Base-by-base conservation (phyloP, 75 land plant genomes). In the Ceratopteris richardii region DNA sequence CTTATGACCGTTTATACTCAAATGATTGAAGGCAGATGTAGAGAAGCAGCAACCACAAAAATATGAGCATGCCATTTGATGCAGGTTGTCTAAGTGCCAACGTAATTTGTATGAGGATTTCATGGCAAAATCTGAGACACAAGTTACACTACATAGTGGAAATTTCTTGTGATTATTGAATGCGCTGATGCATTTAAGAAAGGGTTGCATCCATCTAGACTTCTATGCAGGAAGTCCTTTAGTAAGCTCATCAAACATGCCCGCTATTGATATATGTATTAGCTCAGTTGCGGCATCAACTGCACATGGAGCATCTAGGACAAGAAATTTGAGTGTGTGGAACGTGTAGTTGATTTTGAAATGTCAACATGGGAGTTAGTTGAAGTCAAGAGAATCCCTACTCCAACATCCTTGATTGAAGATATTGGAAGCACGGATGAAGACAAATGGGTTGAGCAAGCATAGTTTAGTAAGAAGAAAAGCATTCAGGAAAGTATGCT, bases 191-290 rank as follows among this genome's bases (percentile, higher is more conserved):
- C 99, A 95, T 57, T 81, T 95, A 46, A 79, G 99, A 7, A 95
- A 95, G 72, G 99, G 87, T 42, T 95, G 99, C 68, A 95, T 90
- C 69, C 99, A 95, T 78, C 99, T 97, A 26, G 99, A 95, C 70
- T 64, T 95, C 23, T 95, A 90, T 80, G 99, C 90, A 69, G 91
- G 99, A 18, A 82, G 99, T 30, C 99, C 99, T 54, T 90, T 95
- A 30, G 58, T 90, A 22, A 93, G 94, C 51, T 90, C 99, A 31
- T 95, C 76, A 80, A 97, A 95, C 61, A 87, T 95, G 97, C 57
- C 41, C 47, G 87, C 93, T n/a, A 71, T 90, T 50, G 84, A 90
- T 33, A 50, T 76, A 52, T 88, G 87, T 33, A 43, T 95, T 29
- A 81, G 93, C 64, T 78, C 92, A 29, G 28, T 67, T 21, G 61